phyloP scores from a whole-genome alignment of 2,329 filamentous ascomycete genomes.

The Exophiala xenobiotica region DNA sequence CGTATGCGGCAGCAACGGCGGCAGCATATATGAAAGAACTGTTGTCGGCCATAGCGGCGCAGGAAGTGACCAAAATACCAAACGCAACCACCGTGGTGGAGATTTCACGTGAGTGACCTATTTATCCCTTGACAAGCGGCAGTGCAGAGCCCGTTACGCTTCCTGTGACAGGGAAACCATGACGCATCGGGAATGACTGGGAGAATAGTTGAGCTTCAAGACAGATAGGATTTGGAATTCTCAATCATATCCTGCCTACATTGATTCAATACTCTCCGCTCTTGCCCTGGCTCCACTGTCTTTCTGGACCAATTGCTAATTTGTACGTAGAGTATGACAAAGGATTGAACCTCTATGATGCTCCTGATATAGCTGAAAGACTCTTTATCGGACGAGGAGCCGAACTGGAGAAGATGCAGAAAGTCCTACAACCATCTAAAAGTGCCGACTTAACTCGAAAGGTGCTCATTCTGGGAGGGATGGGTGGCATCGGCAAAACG shows the following conservation, averaged over 20 bases:
- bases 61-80: background rate
- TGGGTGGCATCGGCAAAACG: conserved; percentile 49
- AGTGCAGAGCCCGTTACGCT: no score
- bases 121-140: no score
- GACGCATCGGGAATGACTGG: no score
- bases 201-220: no score
- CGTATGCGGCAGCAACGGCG: conserved; percentile 27
- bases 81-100: background rate
- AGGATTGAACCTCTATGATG: background rate
- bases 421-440: background rate
- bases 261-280: no score
- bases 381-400: background rate
- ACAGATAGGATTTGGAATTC: no score
- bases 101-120: background rate
- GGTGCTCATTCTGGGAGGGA: conserved; percentile 39
- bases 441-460: background rate
- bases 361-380: background rate
- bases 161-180: no score
- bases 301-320: no score
- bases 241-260: no score
- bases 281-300: no score
- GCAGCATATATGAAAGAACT: conserved; percentile 29
- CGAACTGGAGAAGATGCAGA: background rate
- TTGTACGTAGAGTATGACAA: no score
- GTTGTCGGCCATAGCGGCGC: background rate